Evolutionary conservation across 495 filamentous ascomycete genomes (phyloP).

Genomic region (Tricharina praecox): DNA sequence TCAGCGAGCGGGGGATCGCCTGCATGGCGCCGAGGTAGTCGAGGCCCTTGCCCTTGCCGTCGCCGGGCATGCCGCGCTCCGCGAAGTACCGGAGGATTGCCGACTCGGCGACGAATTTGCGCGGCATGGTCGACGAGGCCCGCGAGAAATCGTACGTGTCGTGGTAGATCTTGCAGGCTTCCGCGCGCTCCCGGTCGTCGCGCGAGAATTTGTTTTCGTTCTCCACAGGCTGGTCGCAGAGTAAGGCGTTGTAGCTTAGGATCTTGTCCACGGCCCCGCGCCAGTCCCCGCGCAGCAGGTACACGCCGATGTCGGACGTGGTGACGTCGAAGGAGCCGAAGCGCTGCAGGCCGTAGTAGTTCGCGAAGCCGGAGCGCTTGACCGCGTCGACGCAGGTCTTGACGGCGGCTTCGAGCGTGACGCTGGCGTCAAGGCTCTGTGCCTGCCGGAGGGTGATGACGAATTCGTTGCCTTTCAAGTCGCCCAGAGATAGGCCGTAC

Average conservation of each 20-base stretch:
- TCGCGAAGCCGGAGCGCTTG: slow-evolving; percentile 61
- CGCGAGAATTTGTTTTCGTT: slow-evolving; percentile 33
- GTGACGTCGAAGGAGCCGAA: slow-evolving; percentile 65
- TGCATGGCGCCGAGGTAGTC: slow-evolving; percentile 70
- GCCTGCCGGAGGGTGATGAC: slow-evolving; percentile 68
- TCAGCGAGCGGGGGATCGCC: slow-evolving; percentile 56
- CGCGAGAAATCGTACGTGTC: slow-evolving; percentile 36
- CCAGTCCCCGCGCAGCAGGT: slow-evolving; percentile 65
- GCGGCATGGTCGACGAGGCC: slow-evolving; percentile 53
- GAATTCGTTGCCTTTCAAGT: slow-evolving; percentile 80
- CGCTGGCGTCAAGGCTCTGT: slow-evolving; percentile 27
- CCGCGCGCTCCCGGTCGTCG: slow-evolving; percentile 62
- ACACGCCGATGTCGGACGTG: slow-evolving; percentile 66
- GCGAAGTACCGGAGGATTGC: slow-evolving; percentile 58
- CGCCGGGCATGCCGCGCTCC: slow-evolving; percentile 16
- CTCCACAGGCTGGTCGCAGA: slow-evolving; percentile 29
- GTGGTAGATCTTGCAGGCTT: slow-evolving; percentile 55
- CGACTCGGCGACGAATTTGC: slow-evolving; percentile 62
- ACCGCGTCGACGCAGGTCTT: slow-evolving; percentile 38
- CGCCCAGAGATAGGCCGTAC: slow-evolving; percentile 58
- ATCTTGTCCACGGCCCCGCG: slow-evolving; percentile 60
- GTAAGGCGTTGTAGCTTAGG: slow-evolving; percentile 43
- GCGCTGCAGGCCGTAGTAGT: slow-evolving; percentile 89
- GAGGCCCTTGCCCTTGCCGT: slow-evolving; percentile 15
- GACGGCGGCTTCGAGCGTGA: slow-evolving; percentile 36